Evolutionary conservation across 2,329 filamentous ascomycete genomes (phyloP).

Genomic region (Ascochyta viciae-villosae): DNA sequence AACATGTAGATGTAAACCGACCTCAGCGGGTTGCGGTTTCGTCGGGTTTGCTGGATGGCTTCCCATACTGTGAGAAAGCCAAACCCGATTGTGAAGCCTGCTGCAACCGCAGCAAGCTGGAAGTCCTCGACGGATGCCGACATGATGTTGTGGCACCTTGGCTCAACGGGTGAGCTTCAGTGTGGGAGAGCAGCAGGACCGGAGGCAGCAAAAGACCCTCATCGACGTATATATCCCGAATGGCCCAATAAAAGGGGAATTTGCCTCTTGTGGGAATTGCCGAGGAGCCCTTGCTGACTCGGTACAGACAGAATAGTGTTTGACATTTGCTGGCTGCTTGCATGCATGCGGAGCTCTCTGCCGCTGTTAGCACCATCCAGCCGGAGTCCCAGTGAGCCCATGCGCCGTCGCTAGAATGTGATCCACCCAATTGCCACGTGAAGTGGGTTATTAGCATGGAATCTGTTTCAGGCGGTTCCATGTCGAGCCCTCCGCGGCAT

Average conservation of each 20-base stretch:
- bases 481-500: not conserved
- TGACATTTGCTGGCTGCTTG: conserved; percentile 13
- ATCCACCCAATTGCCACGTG: conserved; percentile 4
- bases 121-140: conserved; percentile 34
- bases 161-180: conserved; percentile 10
- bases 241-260: conserved; percentile 10
- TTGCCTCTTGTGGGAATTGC: conserved; percentile 12
- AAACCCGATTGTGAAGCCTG: conserved; percentile 47
- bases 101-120: conserved; percentile 42
- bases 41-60: conserved; percentile 45
- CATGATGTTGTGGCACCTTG: conserved; percentile 19
- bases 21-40: conserved; percentile 42
- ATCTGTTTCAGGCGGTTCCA: conserved; percentile 7
- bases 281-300: conserved; percentile 11
- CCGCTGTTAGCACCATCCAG: conserved; percentile 13
- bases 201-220: conserved; percentile 1
- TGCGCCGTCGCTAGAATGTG: conserved; percentile 3
- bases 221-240: conserved; percentile 10
- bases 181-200: not conserved
- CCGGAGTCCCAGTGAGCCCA: conserved; percentile 6
- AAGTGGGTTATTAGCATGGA: conserved; percentile 7
- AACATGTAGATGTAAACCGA: conserved; percentile 49
- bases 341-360: conserved; percentile 14
- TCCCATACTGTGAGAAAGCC: conserved; percentile 46
- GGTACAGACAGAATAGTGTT: conserved; percentile 5